Percentiles rank a stretch among this genome's conserved stretches.
phyloP scores from a whole-genome alignment of 1,284 basidiomycete genomes.

The Naganishia albida region DNA sequence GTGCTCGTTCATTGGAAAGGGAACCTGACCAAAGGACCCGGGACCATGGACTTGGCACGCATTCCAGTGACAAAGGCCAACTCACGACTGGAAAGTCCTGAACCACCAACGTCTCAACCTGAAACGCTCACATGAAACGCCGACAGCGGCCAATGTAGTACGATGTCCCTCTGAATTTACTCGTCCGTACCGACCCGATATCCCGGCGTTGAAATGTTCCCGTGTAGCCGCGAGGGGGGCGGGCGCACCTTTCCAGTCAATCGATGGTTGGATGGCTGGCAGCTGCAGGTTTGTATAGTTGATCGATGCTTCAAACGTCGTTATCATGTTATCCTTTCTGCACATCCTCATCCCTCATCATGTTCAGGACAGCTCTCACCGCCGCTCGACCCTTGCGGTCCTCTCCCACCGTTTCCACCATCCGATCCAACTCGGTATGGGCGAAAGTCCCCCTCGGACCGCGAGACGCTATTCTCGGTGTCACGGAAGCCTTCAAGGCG shows the following conservation, averaged over 20 bases:
- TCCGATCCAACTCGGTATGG: conserved; percentile 70
- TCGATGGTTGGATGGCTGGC: neutral
- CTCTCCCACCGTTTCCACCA: conserved; percentile 23
- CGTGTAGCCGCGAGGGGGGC: neutral
- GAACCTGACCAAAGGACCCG: no score
- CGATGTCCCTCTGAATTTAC: neutral
- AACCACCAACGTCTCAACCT: no score
- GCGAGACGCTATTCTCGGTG: conserved; percentile 92
- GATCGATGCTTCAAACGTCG: neutral
- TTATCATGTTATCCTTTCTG: no score
- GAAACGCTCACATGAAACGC: no score
- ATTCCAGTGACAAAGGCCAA: no score
- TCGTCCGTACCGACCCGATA: neutral
- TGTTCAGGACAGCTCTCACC: conserved; percentile 15
- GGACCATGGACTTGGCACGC: no score
- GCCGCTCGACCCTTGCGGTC: conserved; percentile 16
- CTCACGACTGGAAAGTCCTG: no score
- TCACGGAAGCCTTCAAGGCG: conserved; percentile 82
- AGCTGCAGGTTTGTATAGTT: neutral
- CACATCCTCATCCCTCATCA: neutral
- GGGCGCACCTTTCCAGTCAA: conserved; percentile 8
- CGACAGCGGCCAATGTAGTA: no score
- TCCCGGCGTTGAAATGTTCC: neutral
- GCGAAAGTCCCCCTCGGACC: conserved; percentile 80
- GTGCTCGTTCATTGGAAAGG: no score